Base-by-base conservation (phyloP, 2,329 filamentous ascomycete species). In the Penicillium glabrum region DNA sequence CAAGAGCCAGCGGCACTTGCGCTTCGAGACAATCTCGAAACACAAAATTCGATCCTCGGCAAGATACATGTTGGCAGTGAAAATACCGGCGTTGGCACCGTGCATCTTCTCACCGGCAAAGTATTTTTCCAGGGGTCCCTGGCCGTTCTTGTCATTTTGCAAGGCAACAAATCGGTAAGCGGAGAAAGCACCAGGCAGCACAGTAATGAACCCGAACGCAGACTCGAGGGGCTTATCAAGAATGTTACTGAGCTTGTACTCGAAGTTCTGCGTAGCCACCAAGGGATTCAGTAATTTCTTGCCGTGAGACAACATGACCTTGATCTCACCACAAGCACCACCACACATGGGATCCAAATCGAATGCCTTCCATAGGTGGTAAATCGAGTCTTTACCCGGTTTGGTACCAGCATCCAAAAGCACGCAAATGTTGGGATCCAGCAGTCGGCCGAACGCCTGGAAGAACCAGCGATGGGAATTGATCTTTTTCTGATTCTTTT, bases 401-500 rank as follows among this genome's bases (percentile, higher is more conserved):
- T 92, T 93, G 0, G 95, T 99, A 79, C 95, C 95, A 1, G 95
- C 95, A 76, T 99, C 95, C 63, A 99, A 86, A 51, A 99, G 83
- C 11, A 98, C 93, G 70, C 95, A 98, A 66, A 99, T 96, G 69
- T 98, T 98, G 39, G 95, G 95, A 61, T 98, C 89, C 45, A 99
- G 79, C 3, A 98, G 90, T 23, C 88, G 86, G 31, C 95, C 95
- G 73, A 99, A 99, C 0, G 93, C 95, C 66, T 96, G 89, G 83
- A 99, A 99, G 80, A 99, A 98, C 95, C 95, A 99, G 73, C 95
- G 83, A 75, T 99, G 95, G 0, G 95, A 98, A 74, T 99, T 99
- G 84, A 99, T 99, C 83, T 99, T 99, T 82, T 99, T 99, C 79
- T 97, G 93, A 73, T 99, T 99, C 85, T 97, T 98, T 73, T 99